Conservation (phyloP, 148 eudicot species). For the Rhododendron ovatum region DNA sequence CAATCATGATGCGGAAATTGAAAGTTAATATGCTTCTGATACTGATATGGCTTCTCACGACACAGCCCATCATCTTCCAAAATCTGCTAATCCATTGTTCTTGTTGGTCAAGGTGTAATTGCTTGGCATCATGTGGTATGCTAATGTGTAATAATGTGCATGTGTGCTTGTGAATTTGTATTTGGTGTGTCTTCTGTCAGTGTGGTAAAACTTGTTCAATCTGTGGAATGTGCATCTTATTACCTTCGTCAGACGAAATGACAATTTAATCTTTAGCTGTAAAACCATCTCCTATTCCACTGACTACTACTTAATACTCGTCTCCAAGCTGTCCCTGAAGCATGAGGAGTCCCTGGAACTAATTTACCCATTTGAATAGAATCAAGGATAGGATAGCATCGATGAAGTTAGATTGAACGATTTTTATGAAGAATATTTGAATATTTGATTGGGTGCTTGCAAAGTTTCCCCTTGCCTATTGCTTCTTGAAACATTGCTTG, state of each 20-base stretch:
- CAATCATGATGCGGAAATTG: not conserved
- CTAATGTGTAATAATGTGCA: not conserved
- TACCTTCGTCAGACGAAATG: not conserved
- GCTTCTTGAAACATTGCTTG: not conserved
- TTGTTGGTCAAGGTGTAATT: not conserved
- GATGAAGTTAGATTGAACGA: not conserved
- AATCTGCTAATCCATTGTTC: not conserved
- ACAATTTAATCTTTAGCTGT: not conserved
- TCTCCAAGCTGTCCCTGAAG: not conserved
- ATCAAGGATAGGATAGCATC: not conserved
- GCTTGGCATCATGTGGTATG: not conserved
- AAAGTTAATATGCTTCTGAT: not conserved
- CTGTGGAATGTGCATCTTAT: not conserved
- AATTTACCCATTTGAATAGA: not conserved
- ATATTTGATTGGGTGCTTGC: not conserved
- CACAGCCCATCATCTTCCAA: not conserved
- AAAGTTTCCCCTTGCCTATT: not conserved
- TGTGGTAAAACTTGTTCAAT: not conserved
- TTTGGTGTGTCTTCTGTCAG: not conserved
- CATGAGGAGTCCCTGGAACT: not conserved
- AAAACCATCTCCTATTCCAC: not conserved
- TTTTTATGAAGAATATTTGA: not conserved
- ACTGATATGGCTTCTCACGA: constrained; percentile 2
- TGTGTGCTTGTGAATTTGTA: not conserved
- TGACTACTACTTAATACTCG: not conserved